These are phyloP conservation scores for Agrocybe praecox DNA, from an alignment of 768 basidiomycete species.

Conservation along the genomic window DNA sequence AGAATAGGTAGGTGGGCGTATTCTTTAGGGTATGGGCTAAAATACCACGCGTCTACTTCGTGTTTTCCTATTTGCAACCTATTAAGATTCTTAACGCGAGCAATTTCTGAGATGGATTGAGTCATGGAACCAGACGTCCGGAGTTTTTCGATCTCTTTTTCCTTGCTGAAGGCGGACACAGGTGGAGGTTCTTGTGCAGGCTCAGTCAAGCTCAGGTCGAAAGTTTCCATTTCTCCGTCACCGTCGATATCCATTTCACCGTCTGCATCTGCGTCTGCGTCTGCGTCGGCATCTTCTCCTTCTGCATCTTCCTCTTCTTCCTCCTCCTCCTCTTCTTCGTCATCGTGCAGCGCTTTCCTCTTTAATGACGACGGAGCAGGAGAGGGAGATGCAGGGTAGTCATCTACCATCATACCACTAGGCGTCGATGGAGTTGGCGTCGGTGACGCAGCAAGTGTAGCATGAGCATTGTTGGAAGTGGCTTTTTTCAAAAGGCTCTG, in stretches of 20 bases:
- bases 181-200: slow-evolving; percentile 55
- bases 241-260: slow-evolving; percentile 78
- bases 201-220: slow-evolving; percentile 61
- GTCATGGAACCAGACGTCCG: slow-evolving; percentile 99
- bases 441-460: slow-evolving; percentile 58
- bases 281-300: slow-evolving; percentile 56
- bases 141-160: slow-evolving; percentile 98
- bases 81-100: slow-evolving; percentile 98
- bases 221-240: slow-evolving; percentile 72
- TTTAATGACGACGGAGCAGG: slow-evolving; percentile 61
- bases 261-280: slow-evolving; percentile 65
- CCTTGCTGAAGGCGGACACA: slow-evolving; percentile 82
- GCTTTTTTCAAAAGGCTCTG: slow-evolving; percentile 68
- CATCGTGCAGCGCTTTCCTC: slow-evolving; percentile 67
- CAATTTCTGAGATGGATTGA: slow-evolving; percentile 96
- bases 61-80: slow-evolving; percentile 94
- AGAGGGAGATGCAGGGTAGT: slow-evolving; percentile 54
- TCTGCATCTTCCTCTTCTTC: slow-evolving; percentile 59
- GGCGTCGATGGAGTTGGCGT: slow-evolving; percentile 63
- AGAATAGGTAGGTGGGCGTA: slow-evolving; percentile 94
- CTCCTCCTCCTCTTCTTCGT: slow-evolving; percentile 60
- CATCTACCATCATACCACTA: slow-evolving; percentile 31
- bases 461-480: slow-evolving; percentile 67
- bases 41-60: slow-evolving; percentile 99
- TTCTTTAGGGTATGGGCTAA: slow-evolving; percentile 98